Conservation (phyloP, 164 flowering plant genomes). For the Annona cherimola region DNA sequence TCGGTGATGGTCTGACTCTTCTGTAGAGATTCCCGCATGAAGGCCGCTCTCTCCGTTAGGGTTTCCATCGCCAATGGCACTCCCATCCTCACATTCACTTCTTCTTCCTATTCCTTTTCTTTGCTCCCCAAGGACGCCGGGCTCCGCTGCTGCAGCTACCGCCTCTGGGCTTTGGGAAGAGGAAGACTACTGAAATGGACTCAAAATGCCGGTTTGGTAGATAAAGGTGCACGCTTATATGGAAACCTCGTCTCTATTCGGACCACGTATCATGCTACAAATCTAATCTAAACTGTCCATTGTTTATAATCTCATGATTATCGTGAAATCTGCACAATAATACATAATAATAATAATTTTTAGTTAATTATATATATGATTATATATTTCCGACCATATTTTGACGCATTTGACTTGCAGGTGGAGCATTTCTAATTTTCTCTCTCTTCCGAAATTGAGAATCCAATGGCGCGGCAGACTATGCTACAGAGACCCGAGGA, state of each 20-base stretch:
- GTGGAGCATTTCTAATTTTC: background rate
- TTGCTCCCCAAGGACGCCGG: background rate
- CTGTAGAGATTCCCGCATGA: constrained; percentile 68
- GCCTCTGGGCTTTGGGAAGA: background rate
- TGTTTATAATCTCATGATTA: no score
- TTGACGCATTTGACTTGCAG: no score
- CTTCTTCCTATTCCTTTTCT: background rate
- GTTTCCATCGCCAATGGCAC: constrained; percentile 46
- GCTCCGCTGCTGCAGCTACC: background rate
- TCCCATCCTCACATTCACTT: constrained; percentile 30
- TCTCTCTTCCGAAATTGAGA: no score
- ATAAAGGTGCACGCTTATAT: background rate
- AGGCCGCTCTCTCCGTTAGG: constrained; percentile 49
- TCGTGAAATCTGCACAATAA: no score
- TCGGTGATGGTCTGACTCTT: constrained; percentile 88
- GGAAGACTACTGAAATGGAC: background rate
- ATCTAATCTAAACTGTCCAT: no score
- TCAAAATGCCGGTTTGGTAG: background rate
- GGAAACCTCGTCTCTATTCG: no score
- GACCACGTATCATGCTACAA: no score
- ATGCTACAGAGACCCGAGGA: no score
- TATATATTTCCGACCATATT: no score
- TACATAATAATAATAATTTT: no score
- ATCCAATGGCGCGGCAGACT: no score
- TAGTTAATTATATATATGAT: no score